These are phyloP conservation scores for Amauroascus niger DNA, from an alignment of 2,329 filamentous ascomycete species.

Conservation along the genomic window DNA sequence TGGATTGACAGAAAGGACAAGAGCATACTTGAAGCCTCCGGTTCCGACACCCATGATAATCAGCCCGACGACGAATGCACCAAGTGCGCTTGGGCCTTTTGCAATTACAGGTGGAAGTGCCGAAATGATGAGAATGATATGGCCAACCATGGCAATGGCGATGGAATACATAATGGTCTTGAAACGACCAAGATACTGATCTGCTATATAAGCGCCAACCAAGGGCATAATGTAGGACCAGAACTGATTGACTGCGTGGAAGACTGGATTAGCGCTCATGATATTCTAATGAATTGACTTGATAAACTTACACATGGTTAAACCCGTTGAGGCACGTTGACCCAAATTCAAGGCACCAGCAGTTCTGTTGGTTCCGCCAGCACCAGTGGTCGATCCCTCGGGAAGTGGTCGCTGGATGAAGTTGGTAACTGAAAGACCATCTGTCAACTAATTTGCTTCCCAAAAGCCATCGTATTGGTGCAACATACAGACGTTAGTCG, in stretches of 20 bases:
- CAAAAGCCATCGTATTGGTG: background rate
- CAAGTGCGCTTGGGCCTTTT: conserved; percentile 49
- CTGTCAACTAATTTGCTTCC: background rate
- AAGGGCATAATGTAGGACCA: conserved; percentile 54
- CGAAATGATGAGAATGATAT: conserved; percentile 56
- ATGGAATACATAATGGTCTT: conserved; percentile 60
- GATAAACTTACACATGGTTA: conserved; percentile 37
- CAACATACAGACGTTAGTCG: conserved; percentile 52
- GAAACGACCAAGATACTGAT: conserved; percentile 60
- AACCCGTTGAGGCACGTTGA: conserved; percentile 45
- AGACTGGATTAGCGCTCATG: background rate
- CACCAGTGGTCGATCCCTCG: conserved; percentile 46
- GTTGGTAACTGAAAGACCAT: conserved; percentile 45
- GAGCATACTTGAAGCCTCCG: conserved; percentile 59
- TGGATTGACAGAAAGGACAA: background rate
- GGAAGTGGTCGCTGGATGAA: conserved; percentile 52
- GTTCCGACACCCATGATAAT: conserved; percentile 65
- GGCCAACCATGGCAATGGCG: conserved; percentile 54
- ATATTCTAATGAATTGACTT: no score
- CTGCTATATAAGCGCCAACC: conserved; percentile 52
- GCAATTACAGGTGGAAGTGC: conserved; percentile 55
- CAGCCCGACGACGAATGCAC: conserved; percentile 54
- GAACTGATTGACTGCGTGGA: conserved; percentile 45
- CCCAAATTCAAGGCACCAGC: conserved; percentile 52
- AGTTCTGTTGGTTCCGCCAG: conserved; percentile 37